Conservation (phyloP, 352 stramenopile genomes). For the Globisporangium irregulare region DNA sequence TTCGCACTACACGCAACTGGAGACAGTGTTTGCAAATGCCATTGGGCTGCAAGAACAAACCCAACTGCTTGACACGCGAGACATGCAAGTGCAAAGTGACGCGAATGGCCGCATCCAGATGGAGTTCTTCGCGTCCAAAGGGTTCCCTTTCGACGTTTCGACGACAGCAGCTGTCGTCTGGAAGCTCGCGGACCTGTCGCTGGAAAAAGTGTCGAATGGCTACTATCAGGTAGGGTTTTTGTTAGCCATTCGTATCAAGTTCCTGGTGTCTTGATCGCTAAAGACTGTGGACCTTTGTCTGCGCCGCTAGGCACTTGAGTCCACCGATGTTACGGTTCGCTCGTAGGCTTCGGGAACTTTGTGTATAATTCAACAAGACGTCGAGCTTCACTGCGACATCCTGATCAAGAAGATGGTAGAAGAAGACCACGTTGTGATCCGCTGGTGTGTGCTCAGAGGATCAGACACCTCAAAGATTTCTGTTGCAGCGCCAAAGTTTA, state of each 20-base stretch:
- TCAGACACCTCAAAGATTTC: not conserved
- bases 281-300: not conserved
- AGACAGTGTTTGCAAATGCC: constrained; percentile 19
- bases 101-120: constrained; percentile 12
- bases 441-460: not conserved
- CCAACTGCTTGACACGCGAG: constrained; percentile 12
- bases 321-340: not conserved
- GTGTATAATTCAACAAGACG: not conserved
- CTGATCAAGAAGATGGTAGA: not conserved
- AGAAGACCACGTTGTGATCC: not conserved
- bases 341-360: not conserved
- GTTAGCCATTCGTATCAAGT: not conserved
- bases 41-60: not conserved
- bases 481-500: not conserved
- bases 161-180: constrained; percentile 15
- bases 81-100: constrained; percentile 21
- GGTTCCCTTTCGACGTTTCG: constrained; percentile 19
- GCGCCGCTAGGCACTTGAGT: not conserved
- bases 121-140: constrained; percentile 22
- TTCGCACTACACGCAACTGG: constrained; percentile 16
- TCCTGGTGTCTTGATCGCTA: not conserved
- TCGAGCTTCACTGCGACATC: not conserved
- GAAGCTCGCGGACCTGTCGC: constrained; percentile 9
- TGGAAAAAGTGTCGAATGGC: constrained; percentile 17
- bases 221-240: constrained; percentile 7